Evolutionary conservation across 805 yeast species (phyloP), one percentile per base, ranked within the genome.

Genomic region (Hyphopichia homilentoma): DNA sequence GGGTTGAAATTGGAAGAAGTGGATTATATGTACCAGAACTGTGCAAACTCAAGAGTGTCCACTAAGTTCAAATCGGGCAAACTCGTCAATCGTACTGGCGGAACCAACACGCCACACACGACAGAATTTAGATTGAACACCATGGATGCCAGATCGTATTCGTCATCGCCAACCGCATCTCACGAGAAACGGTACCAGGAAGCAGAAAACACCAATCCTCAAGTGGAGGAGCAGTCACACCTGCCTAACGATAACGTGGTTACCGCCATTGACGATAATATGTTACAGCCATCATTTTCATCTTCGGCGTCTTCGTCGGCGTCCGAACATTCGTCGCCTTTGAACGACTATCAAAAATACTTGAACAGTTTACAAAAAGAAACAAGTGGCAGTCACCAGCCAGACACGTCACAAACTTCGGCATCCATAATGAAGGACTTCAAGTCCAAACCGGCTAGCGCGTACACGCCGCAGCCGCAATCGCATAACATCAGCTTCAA

Each of bases 1-100:
- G 94, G 94, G 0, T 65, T 85, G 32, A 76, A 79, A 47, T 70
- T 86, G 52, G 95, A 86, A 58, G 87, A 86, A 44, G 80, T 86
- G 33, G 89, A 86, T 60, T 84, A 77, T 41, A 65, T 85, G 64
- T 85, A 80, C 51, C 68, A 72, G 32, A 65, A 68, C 21, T 79
- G 89, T 45, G 59, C 70, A 25, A 70, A 53, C 48, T 81, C 88
- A 1, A 54, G 73, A 12, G 55, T 54, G 7, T 79, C 86, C 0
- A 41, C 57, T 8, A 51, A 57, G 18, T 79, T 77, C 61, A 50
- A 54, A 29, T 58, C 69, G 6, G 50, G 59, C 8, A 63, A 16
- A 14, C 20, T 27, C 7, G 11, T 20, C 11, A 20, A 20, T 20
- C 7, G 22, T 8, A 20, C 11, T 20, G 22, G 22, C 7, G 22